A percentile compares a stretch with the other conserved stretches of the same genome.
These are phyloP conservation scores for Cicer chorassanicum DNA, from an alignment of 306 rosid genomes.

Conservation along the genomic window DNA sequence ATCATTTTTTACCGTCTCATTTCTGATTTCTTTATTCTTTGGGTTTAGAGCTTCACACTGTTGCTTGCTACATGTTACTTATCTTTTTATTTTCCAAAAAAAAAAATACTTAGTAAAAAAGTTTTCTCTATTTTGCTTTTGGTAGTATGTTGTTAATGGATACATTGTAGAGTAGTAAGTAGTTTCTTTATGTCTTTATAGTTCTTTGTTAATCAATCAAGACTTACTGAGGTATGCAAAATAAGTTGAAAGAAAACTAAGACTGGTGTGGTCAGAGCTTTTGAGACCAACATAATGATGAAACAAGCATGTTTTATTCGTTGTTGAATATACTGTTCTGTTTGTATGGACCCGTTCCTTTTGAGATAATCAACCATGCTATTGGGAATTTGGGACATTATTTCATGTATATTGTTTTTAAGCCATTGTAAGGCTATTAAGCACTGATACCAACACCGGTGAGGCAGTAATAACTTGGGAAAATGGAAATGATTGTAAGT, in stretches of 20 bases:
- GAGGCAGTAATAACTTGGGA: background rate
- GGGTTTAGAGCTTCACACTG: background rate
- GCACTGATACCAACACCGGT: background rate
- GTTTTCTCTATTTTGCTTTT: background rate
- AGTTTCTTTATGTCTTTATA: background rate
- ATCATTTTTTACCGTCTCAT: background rate
- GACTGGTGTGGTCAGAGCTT: conserved; percentile 12
- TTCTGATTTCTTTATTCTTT: background rate
- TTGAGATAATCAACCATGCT: conserved; percentile 19
- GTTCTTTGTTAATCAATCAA: conserved; percentile 17
- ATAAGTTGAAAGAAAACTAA: background rate
- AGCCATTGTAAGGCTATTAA: background rate
- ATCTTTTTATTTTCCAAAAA: background rate
- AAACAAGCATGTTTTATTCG: conserved; percentile 3
- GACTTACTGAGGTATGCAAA: conserved; percentile 1
- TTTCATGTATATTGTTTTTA: background rate
- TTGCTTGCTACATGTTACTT: conserved; percentile 14
- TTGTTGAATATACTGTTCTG: background rate
- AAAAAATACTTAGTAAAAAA: background rate
- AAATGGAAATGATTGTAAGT: background rate
- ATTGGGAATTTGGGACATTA: conserved; percentile 25
- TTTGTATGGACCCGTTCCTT: conserved; percentile 23
- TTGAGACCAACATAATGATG: background rate
- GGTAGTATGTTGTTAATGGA: background rate
- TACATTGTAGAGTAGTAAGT: background rate